Evolutionary conservation across 805 yeast genomes (phyloP).

Genomic region (Vanderwaltozyma tropicalis): DNA sequence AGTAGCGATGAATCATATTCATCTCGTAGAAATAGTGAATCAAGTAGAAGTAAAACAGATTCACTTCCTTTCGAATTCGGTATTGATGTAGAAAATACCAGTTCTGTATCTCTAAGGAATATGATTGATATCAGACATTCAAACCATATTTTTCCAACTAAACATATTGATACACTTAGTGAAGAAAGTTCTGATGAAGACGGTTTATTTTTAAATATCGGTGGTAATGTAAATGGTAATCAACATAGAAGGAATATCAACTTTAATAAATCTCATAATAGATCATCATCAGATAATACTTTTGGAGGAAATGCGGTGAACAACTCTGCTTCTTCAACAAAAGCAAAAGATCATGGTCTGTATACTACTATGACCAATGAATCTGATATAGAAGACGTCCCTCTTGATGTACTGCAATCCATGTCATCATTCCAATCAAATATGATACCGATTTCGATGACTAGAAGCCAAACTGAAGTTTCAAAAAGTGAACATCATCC

Average conservation of each 20-base stretch:
- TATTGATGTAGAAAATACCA: slow-evolving; percentile 20
- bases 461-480: neutral
- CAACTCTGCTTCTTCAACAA: neutral
- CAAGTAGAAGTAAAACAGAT: slow-evolving; percentile 9
- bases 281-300: neutral
- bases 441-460: neutral
- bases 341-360: neutral
- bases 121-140: slow-evolving; percentile 5
- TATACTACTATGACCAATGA: slow-evolving; percentile 3
- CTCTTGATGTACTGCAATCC: slow-evolving; percentile 2
- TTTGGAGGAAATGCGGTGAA: neutral
- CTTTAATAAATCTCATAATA: neutral
- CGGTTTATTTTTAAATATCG: slow-evolving; percentile 16
- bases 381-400: slow-evolving; percentile 4
- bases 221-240: slow-evolving; percentile 12
- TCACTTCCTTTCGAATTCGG: slow-evolving; percentile 27
- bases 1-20: slow-evolving; percentile 5
- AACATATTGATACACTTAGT: neutral
- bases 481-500: neutral
- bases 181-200: slow-evolving; percentile 7
- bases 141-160: slow-evolving; percentile 4
- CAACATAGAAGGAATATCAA: neutral
- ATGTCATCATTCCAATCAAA: slow-evolving; percentile 2
- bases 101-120: slow-evolving; percentile 18
- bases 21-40: slow-evolving; percentile 2